Conservation (phyloP, 768 basidiomycete genomes). For the Sporobolomyces pararoseus region DNA sequence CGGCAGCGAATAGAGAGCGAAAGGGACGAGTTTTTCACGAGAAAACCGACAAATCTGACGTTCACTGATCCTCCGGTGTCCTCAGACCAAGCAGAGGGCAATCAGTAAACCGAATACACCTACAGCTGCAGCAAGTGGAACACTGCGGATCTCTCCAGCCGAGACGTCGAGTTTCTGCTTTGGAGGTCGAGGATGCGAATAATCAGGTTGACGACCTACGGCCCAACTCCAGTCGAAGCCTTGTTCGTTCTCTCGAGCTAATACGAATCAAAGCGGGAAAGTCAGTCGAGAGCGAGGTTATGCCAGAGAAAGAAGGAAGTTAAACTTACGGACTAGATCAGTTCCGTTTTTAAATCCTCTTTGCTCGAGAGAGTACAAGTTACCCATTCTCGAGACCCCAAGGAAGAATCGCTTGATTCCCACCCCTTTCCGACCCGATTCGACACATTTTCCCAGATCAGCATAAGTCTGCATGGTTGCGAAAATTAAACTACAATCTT, state of each 20-base stretch:
- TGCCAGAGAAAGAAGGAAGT: background rate
- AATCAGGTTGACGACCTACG: background rate
- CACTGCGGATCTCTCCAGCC: too few species aligned
- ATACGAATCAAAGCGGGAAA: background rate
- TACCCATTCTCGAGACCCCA: background rate
- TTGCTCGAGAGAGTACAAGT: background rate
- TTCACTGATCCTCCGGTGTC: too few species aligned
- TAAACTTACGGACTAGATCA: background rate
- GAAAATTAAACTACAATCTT: background rate
- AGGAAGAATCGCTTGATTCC: background rate
- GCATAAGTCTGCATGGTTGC: background rate
- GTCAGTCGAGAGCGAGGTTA: background rate
- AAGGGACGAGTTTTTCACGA: too few species aligned
- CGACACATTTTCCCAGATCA: background rate
- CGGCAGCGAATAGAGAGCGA: too few species aligned
- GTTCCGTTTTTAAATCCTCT: background rate
- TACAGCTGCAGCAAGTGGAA: too few species aligned
- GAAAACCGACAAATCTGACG: too few species aligned
- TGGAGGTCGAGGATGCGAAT: too few species aligned
- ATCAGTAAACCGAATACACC: too few species aligned
- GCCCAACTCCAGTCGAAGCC: conserved; percentile 3
- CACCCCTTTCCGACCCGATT: background rate
- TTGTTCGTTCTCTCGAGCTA: background rate
- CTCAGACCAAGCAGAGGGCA: too few species aligned
- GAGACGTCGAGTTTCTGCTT: too few species aligned